Evolutionary conservation across 768 basidiomycete species (phyloP).

Genomic region (Xanthoconium purpureum): DNA sequence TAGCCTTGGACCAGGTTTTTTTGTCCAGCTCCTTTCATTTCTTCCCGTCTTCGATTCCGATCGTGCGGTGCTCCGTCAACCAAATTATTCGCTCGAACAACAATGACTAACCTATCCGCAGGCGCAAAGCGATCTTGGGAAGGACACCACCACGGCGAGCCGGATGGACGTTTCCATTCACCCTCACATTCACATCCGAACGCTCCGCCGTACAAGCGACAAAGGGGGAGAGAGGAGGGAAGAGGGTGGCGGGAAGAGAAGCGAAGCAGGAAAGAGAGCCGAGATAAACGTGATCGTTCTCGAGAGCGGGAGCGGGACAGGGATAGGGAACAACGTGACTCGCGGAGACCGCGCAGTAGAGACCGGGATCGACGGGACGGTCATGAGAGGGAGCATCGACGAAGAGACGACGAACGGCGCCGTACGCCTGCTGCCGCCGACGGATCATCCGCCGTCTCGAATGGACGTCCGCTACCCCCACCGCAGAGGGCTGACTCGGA

Average conservation of each 20-base stretch:
- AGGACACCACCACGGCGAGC: slow-evolving; percentile 38
- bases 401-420: slow-evolving; percentile 32
- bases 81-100: slow-evolving; percentile 38
- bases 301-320: slow-evolving; percentile 37
- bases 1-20: too few species aligned
- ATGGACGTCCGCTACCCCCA: slow-evolving; percentile 20
- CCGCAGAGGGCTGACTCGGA: slow-evolving; percentile 48
- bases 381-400: slow-evolving; percentile 26
- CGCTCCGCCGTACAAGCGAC: slow-evolving; percentile 44
- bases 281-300: slow-evolving; percentile 36
- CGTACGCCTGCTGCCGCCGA: slow-evolving; percentile 15
- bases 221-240: slow-evolving; percentile 49
- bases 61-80: slow-evolving; percentile 84
- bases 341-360: slow-evolving; percentile 31
- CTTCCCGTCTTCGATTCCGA: slow-evolving; percentile 30
- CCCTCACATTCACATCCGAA: slow-evolving; percentile 10
- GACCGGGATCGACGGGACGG: slow-evolving; percentile 30
- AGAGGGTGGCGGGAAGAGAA: slow-evolving; percentile 69
- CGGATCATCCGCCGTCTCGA: slow-evolving; percentile 6
- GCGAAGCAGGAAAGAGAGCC: slow-evolving; percentile 35
- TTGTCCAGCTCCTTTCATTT: too few species aligned
- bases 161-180: slow-evolving; percentile 24
- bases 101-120: slow-evolving; percentile 82
- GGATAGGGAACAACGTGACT: slow-evolving; percentile 36
- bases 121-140: slow-evolving; percentile 81